Base-by-base conservation (phyloP, 371 early-diverging fungal species). In the Dipsacomyces acuminosporus region DNA sequence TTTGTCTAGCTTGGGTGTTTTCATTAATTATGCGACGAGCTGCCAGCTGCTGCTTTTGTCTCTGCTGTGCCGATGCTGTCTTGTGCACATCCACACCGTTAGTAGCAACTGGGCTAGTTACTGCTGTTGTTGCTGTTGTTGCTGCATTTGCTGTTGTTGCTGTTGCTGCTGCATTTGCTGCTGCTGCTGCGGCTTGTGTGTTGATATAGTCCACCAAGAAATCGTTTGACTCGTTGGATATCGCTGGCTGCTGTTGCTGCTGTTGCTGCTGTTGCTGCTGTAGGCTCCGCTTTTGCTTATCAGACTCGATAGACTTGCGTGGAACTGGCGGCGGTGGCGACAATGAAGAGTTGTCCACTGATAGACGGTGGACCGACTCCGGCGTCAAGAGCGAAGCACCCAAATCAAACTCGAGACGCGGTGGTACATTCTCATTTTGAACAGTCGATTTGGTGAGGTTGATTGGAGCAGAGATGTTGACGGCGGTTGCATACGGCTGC, bases 151-250 rank as follows among this genome's bases (percentile, higher is more conserved):
- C n/a, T n/a, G n/a, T n/a, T n/a, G n/a, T n/a, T n/a, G n/a, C n/a
- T n/a, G n/a, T n/a, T n/a, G n/a, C n/a, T n/a, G n/a, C n/a, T n/a
- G n/a, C n/a, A n/a, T n/a, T n/a, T n/a, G n/a, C n/a, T n/a, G n/a
- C n/a, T n/a, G n/a, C n/a, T n/a, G n/a, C n/a, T n/a, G 33, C 34
- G 43, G 50, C 14, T 48, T 25, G 35, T n/a, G n/a, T 13, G 24
- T 61, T 66, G 44, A 66, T 66, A 30, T 66, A 66, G 51, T 66
- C 67, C 19, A 66, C 57, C 38, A 66, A 45, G 20, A 61, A 66
- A 45, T 61, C 61, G 20, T 52, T 41, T 35, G 57, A 61, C 54
- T 66, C 58, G 24, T 49, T 61, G 21, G 36, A 43, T 13, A 42
- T 52, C 11, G 4, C 17, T 11, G 38, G 11, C 30, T 11, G 30